Evolutionary conservation across 2,329 filamentous ascomycete genomes (phyloP), one percentile per base, ranked within the genome.

Genomic region (Zarea fungicola): DNA sequence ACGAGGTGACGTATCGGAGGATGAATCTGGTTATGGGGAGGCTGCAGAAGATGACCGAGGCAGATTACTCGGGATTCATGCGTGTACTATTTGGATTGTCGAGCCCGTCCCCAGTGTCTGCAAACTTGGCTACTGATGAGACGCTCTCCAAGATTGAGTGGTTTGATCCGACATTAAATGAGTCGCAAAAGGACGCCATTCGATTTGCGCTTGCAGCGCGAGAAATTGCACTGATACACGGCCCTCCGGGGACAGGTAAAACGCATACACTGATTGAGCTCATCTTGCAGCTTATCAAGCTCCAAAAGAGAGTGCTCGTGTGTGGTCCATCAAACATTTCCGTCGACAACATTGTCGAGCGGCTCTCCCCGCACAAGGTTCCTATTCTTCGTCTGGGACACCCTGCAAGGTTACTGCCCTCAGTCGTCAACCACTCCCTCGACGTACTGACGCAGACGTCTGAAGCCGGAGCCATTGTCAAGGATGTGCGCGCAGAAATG

Each of bases 321-420:
- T 97, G 93, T 60, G 93, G 92, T 0, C 93, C 93, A 0, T 96
- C 89, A 25, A 99, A 99, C 64, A 91, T 99, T 58, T 93, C 89
- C 1, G 93, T 99, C 1, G 93, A 99, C 76, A 99, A 99, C 62
- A 95, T 99, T 50, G 91, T 96, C 8, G 93, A 99, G 68, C 83
- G 93, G 7, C 78, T 97, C 2, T 82, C 90, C 2, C 83, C 87
- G 0, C 87, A 91, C 65, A 90, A 89, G 60, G 76, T 96, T 1
- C 85, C 89, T 0, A 89, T 97, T 59, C 79, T 97, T 29, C 85
- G 93, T 2, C 80, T 99, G 1, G 93, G 93, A 1, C 93, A 99
- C 65, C 93, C 93, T 0, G 93, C 93, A 1, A 84, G 93, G 18
- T 76, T 99, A 22, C 75, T 99, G 0, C 91, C 91, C 0, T 89